Conservation (phyloP, 2,329 filamentous ascomycete genomes). For the Botrytis medusae region DNA sequence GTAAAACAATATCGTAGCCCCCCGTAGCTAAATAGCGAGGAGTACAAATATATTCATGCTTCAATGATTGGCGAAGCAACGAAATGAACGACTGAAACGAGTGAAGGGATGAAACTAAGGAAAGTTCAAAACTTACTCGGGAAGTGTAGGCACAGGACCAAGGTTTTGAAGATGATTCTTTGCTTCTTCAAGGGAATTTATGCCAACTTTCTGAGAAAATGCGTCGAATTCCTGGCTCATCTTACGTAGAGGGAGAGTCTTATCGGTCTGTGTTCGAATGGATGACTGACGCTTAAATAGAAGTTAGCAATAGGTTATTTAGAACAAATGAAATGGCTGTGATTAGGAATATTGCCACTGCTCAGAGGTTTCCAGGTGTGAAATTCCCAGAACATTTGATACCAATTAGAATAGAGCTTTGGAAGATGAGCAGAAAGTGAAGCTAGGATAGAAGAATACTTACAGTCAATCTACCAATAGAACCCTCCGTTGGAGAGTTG, state of each 20-base stretch:
- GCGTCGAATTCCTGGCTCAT: conserved; percentile 1
- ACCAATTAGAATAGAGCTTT: not conserved
- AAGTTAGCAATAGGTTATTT: not conserved
- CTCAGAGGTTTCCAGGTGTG: not conserved
- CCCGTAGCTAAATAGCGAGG: not conserved
- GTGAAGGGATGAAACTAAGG: not conserved
- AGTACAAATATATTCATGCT: not conserved
- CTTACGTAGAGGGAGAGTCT: not conserved
- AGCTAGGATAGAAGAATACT: not conserved
- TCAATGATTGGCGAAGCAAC: not conserved
- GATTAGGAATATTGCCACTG: not conserved
- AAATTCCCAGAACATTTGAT: not conserved
- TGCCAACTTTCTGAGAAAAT: conserved; percentile 5
- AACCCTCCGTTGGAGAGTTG: not conserved
- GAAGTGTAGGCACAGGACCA: conserved; percentile 3
- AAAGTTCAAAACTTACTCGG: not conserved
- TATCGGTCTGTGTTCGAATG: not conserved
- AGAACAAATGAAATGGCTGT: not conserved
- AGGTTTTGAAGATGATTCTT: conserved; percentile 14
- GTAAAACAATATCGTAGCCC: not conserved
- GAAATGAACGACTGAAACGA: not conserved
- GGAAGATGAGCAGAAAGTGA: not conserved
- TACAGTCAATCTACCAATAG: conserved; percentile 9
- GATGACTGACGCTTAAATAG: not conserved
- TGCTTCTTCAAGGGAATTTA: conserved; percentile 4